Evolutionary conservation across 345 rosid genomes (phyloP).

Genomic region (Microthlaspi erraticum): DNA sequence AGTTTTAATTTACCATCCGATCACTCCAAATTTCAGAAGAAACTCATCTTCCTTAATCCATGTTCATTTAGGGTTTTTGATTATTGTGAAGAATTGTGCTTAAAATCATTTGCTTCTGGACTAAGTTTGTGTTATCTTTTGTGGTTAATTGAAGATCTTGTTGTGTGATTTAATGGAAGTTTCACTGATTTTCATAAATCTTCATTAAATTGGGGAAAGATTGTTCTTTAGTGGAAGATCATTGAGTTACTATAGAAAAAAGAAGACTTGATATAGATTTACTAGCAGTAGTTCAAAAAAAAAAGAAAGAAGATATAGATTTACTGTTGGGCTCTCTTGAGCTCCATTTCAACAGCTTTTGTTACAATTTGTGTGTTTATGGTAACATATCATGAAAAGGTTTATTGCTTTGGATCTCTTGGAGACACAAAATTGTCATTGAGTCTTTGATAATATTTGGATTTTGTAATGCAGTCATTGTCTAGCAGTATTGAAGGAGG

Average conservation of each 20-base stretch:
- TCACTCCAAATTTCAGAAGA: not conserved
- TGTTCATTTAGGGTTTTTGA: conserved; percentile 9
- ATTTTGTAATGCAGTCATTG: conserved; percentile 58
- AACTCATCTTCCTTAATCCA: not conserved
- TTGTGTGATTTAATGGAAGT: not conserved
- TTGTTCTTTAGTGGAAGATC: conserved; percentile 5
- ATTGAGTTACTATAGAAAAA: conserved; percentile 7
- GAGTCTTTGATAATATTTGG: conserved; percentile 22
- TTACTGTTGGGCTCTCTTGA: not conserved
- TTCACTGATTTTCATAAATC: not conserved
- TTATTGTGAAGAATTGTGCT: conserved; percentile 3
- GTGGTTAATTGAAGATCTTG: not conserved
- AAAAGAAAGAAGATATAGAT: not conserved
- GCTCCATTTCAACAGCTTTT: not conserved
- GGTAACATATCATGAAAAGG: conserved; percentile 15
- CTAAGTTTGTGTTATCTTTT: not conserved
- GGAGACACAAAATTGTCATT: not conserved
- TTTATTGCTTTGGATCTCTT: not conserved
- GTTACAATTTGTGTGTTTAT: not conserved
- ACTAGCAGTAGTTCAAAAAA: too few relatives aligned
- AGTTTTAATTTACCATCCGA: not conserved
- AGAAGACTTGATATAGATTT: not conserved
- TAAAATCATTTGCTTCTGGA: not conserved
- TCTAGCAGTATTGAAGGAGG: conserved; percentile 88
- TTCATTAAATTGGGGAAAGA: conserved; percentile 15